Evolutionary conservation across 225 moss, liverwort and hornwort species (phyloP), one percentile per base, ranked within the genome.

Genomic region (Takakia lepidozioides): DNA sequence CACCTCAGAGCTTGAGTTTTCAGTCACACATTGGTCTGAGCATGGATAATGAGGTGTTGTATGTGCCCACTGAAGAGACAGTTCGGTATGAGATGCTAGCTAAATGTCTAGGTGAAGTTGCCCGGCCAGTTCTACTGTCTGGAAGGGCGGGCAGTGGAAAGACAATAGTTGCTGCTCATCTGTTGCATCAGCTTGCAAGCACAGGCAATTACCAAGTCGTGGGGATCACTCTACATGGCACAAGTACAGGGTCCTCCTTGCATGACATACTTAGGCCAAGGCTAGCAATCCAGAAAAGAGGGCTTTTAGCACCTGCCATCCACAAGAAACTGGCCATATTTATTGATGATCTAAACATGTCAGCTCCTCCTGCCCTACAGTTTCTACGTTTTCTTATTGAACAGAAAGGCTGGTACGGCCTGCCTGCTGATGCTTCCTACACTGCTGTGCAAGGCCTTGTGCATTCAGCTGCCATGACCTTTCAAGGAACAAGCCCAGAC

Each of bases 381-480:
- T 77, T 77, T 60, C 51, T 77, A 2, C 67, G 71, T 40, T 77
- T 67, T 57, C 63, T 77, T 25, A 27, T 77, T 18, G 76, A 77
- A 41, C 59, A 72, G 19, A 60, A 61, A 45, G 76, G 76, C 32
- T 77, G 76, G 76, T 77, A 71, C 50, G 71, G 76, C 10, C 23
- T 67, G 29, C 76, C 71, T 18, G 54, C 60, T 67, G 71, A 77
- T 63, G 46, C 59, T 19, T 53, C 67, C 8, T 72, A 63, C 43
- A 71, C 76, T 27, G 24, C 56, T 29, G 76, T 77, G 41, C 66
- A 63, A 48, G 76, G 76, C 5, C 59, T 77, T 34, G 56, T 68
- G 27, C 76, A 77, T 48, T 41, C 64, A 36, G 76, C 71, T 38
- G 71, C 71, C 32, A 58, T 76, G 66, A 71, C 60, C 44, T 48